A percentile compares a stretch with the other conserved stretches of the same genome.
Conservation (phyloP, 2,329 filamentous ascomycete genomes). For the Xylaria sp. region DNA sequence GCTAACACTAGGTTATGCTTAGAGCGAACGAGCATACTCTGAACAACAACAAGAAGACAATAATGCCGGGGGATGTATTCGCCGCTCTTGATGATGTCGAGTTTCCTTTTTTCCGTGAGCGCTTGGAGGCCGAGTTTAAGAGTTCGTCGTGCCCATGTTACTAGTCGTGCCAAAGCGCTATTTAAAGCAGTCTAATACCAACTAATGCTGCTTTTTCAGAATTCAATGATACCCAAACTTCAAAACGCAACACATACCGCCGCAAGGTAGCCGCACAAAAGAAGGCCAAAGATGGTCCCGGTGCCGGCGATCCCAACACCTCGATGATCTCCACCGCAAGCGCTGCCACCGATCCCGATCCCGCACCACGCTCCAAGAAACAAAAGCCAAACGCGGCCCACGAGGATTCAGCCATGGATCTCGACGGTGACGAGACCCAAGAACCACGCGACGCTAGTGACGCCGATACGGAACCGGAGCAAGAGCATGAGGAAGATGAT, state of each 20-base stretch:
- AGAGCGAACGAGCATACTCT: conserved; percentile 77
- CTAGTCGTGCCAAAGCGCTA: background rate
- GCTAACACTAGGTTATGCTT: conserved; percentile 1
- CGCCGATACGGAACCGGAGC: conserved; percentile 49
- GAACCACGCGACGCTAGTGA: conserved; percentile 47
- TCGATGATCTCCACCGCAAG: conserved; percentile 38
- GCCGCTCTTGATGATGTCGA: conserved; percentile 78
- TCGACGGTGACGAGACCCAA: conserved; percentile 45
- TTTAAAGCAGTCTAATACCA: background rate
- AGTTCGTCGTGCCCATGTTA: conserved; percentile 60
- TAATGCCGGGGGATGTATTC: conserved; percentile 76
- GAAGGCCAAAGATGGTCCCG: conserved; percentile 43
- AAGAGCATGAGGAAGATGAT: conserved; percentile 56
- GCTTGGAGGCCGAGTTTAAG: conserved; percentile 76
- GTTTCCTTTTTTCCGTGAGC: conserved; percentile 71
- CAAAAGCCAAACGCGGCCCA: conserved; percentile 44
- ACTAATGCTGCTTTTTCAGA: conserved; percentile 49
- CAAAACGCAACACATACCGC: conserved; percentile 75
- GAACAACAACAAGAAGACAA: conserved; percentile 75
- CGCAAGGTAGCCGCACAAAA: conserved; percentile 72
- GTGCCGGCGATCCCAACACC: conserved; percentile 41
- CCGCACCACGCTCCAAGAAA: conserved; percentile 46
- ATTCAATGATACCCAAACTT: conserved; percentile 74
- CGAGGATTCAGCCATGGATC: conserved; percentile 53
- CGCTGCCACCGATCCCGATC: conserved; percentile 27